Evolutionary conservation across 2,329 filamentous ascomycete genomes (phyloP).

Genomic region (Pestalotiopsis sp.): DNA sequence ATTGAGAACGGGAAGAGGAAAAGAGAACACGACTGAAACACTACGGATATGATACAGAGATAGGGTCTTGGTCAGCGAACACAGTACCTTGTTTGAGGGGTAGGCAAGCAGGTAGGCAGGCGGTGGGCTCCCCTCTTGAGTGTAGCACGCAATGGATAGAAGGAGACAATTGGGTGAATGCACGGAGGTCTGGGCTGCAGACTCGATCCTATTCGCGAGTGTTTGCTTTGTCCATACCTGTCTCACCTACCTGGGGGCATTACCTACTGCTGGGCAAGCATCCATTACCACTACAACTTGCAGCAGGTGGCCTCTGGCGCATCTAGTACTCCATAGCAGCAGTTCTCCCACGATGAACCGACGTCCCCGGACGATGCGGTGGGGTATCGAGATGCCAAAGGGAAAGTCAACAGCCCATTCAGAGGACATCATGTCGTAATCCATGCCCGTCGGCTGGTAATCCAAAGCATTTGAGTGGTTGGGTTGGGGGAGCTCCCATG

Average conservation of each 20-base stretch:
- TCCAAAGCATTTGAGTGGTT: slow-evolving; percentile 9
- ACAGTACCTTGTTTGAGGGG: slow-evolving; percentile 1
- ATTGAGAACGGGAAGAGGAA: background rate
- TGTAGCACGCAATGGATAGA: background rate
- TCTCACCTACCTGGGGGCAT: background rate
- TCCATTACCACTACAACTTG: background rate
- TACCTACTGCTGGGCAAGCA: background rate
- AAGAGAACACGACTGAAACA: slow-evolving; percentile 9
- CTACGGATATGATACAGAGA: slow-evolving; percentile 3
- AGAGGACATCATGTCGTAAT: slow-evolving; percentile 11
- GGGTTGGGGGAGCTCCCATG: background rate
- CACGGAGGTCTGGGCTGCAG: background rate
- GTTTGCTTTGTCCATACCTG: background rate
- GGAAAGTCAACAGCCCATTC: slow-evolving; percentile 5
- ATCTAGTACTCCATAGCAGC: background rate
- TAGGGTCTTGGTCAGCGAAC: background rate
- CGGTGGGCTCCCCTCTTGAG: background rate
- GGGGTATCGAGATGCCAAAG: background rate
- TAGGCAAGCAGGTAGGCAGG: background rate
- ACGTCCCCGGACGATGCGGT: background rate
- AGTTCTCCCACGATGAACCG: background rate
- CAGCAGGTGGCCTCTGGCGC: background rate
- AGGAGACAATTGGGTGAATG: background rate
- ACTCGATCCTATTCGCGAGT: background rate
- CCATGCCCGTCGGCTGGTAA: slow-evolving; percentile 8